Evolutionary conservation across 2,329 filamentous ascomycete genomes (phyloP).

Genomic region (Sclerotinia spermophila): DNA sequence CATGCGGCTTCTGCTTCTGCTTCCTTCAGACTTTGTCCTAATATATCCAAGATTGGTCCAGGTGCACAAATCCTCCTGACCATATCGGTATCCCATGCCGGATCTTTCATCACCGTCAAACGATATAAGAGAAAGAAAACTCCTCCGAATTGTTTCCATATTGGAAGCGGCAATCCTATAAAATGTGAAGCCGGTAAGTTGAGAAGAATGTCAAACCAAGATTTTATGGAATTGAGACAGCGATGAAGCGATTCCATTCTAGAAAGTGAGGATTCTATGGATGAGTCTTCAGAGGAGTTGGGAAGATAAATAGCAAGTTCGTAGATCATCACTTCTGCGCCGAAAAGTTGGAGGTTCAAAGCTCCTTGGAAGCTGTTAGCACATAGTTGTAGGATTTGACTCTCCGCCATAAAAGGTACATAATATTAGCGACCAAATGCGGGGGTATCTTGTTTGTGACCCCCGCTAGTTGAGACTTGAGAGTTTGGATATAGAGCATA

Average conservation of each 20-base stretch:
- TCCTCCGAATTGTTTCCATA: constrained; percentile 7
- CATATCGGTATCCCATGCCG: constrained; percentile 3
- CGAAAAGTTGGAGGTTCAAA: constrained; percentile 2
- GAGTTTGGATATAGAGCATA: constrained; percentile 10
- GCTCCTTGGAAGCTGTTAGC: neutral
- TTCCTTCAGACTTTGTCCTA: neutral
- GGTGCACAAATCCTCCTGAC: constrained; percentile 1
- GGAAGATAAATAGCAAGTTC: constrained; percentile 11
- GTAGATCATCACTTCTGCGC: constrained; percentile 3
- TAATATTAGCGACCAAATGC: neutral
- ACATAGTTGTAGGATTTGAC: neutral
- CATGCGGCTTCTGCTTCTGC: constrained; percentile 2
- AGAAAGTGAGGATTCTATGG: neutral
- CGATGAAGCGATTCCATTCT: neutral
- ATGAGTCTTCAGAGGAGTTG: neutral
- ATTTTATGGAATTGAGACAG: constrained; percentile 1
- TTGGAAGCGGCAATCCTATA: constrained; percentile 3
- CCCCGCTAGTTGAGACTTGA: neutral
- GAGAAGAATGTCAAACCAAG: constrained; percentile 6
- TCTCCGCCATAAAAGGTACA: neutral
- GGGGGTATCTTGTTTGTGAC: neutral
- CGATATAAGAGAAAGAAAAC: constrained; percentile 4
- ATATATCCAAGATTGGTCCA: neutral
- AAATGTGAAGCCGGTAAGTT: neutral
- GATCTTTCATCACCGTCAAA: constrained; percentile 3